Base-by-base conservation (phyloP, 371 early-diverging fungal genomes). In the Rhizopus stolonifer region DNA sequence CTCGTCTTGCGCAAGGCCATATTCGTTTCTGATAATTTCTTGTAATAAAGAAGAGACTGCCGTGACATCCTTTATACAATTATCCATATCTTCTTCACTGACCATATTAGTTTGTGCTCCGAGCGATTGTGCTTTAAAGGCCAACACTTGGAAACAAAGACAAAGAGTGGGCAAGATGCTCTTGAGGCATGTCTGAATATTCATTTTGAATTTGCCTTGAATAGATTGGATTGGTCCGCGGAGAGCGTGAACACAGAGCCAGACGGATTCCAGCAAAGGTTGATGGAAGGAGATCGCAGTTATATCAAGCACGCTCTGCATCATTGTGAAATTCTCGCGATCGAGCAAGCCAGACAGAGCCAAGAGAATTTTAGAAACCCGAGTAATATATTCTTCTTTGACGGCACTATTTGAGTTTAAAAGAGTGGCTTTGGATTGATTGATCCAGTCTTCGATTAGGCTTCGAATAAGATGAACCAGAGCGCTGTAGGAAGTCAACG, bases 391-490 rank as follows among this genome's bases (percentile, higher is more conserved):
- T 1, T 49, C 46, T 11, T 63, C 57, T 18, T 63, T 60, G 8
- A 46, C 50, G 21, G 45, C 34, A 14, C 42, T 32, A 33, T 64
- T 60, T 5, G 8, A 48, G 17, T 61, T 63, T 2, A 36, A 18
- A 2, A 69, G 46, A 3, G 56, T 22, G 4, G 34, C 24, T 4
- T 50, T 48, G 15, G 65, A 62, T 2, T 60, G 52, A 19, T 31
- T 40, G 19, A 72, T 68, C 77, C 77, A 76, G 13, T 76, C 66
- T 33, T 76, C 77, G 2, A 61, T 68, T 48, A 76, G 45, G n/a
- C 43, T 66, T 8, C 77, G 68, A 22, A 70, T 60, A 14, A 72
- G 58, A 3, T 58, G 49, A 24, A 76, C 50, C 10, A 67, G 46
- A 4, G 58, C 47, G 42, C 56, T 60, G 34, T 67, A 69, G 2